Evolutionary conservation across 2,329 filamentous ascomycete species (phyloP).

Genomic region (Apiospora koreana): DNA sequence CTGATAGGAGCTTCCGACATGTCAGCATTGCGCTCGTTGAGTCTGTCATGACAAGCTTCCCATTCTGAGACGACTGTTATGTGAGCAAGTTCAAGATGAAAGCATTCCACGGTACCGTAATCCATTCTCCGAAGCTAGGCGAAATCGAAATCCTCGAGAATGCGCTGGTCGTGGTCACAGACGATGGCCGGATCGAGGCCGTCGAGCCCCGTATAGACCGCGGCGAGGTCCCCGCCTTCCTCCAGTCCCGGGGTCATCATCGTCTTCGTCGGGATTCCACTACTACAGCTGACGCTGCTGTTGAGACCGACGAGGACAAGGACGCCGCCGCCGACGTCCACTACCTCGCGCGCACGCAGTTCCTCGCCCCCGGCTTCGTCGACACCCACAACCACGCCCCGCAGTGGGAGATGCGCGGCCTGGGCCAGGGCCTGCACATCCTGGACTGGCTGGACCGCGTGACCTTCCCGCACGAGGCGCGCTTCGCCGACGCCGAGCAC

Average conservation of each 20-base stretch:
- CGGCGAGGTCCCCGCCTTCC: not conserved
- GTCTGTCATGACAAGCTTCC: not conserved
- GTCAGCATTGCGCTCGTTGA: not conserved
- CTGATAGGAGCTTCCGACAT: not conserved
- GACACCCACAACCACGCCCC: constrained; percentile 72
- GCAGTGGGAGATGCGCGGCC: constrained; percentile 49
- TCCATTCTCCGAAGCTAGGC: constrained; percentile 38
- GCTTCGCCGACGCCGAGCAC: constrained; percentile 55
- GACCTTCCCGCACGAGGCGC: constrained; percentile 66
- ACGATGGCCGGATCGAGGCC: constrained; percentile 19
- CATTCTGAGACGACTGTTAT: too few species aligned
- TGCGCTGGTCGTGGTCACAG: constrained; percentile 33
- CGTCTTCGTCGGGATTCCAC: too few species aligned
- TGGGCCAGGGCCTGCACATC: constrained; percentile 48
- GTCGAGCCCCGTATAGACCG: not conserved
- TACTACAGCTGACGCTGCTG: too few species aligned
- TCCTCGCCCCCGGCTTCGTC: constrained; percentile 61
- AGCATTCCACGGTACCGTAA: constrained; percentile 43
- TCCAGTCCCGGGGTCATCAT: not conserved
- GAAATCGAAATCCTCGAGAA: constrained; percentile 40
- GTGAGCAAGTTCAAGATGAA: not conserved
- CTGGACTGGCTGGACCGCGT: constrained; percentile 59
- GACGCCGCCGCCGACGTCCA: constrained; percentile 18
- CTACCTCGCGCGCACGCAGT: constrained; percentile 43
- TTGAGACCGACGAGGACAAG: not conserved